phyloP scores from a whole-genome alignment of 805 yeast species.

The Starmerella apicola region DNA sequence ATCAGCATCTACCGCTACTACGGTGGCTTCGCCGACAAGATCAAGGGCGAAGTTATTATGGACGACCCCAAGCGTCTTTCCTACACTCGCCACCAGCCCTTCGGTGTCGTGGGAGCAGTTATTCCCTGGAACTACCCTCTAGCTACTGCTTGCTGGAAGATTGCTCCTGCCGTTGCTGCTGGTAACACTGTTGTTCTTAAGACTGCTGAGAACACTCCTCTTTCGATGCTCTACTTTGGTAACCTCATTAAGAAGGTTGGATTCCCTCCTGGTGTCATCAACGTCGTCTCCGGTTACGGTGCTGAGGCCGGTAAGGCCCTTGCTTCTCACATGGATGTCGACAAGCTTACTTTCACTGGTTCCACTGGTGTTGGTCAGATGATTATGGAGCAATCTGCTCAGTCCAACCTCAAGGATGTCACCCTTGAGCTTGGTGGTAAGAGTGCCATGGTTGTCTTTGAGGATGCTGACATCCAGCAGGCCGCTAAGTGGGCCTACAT shows the following conservation, averaged over 20 bases:
- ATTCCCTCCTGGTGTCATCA: constrained; percentile 82
- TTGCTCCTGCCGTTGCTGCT: constrained; percentile 84
- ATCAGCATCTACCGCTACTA: constrained; percentile 64
- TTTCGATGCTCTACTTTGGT: constrained; percentile 69
- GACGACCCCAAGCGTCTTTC: constrained; percentile 63
- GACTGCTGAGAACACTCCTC: constrained; percentile 86
- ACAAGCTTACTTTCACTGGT: constrained; percentile 91
- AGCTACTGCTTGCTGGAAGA: constrained; percentile 88
- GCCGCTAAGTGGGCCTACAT: constrained; percentile 63
- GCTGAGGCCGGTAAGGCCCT: constrained; percentile 72
- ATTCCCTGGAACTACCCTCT: constrained; percentile 97
- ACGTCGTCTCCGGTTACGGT: constrained; percentile 80
- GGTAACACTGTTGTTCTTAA: constrained; percentile 83
- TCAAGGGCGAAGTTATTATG: constrained; percentile 62
- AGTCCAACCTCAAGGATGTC: constrained; percentile 71
- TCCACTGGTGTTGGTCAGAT: constrained; percentile 81
- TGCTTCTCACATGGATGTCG: constrained; percentile 63
- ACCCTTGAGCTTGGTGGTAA: constrained; percentile 95
- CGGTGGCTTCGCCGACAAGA: constrained; percentile 88
- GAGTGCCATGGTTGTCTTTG: constrained; percentile 80
- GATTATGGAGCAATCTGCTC: constrained; percentile 72
- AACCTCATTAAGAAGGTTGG: constrained; percentile 67
- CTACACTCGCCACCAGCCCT: constrained; percentile 76
- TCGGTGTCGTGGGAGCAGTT: constrained; percentile 91
- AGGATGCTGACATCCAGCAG: constrained; percentile 67